Evolutionary conservation across 352 stramenopile species (phyloP).

Genomic region (Globisporangium parvum): DNA sequence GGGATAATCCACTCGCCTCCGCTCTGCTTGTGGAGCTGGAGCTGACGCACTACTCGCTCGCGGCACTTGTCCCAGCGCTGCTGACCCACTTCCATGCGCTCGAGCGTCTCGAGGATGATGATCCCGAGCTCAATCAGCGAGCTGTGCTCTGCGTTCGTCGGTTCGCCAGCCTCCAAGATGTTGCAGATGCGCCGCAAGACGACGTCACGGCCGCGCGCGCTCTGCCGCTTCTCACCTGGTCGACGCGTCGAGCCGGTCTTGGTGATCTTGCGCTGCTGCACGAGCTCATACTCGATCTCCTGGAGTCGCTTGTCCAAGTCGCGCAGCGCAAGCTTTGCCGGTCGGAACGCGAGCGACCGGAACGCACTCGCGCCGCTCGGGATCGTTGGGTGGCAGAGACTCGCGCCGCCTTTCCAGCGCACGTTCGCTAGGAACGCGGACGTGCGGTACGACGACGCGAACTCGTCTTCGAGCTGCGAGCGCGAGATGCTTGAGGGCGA

Average conservation of each 20-base stretch:
- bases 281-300: constrained; percentile 42
- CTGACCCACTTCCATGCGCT: constrained; percentile 58
- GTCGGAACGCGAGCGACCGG: constrained; percentile 52
- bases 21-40: constrained; percentile 40
- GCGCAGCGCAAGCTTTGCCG: constrained; percentile 63
- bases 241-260: constrained; percentile 32
- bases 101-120: constrained; percentile 66
- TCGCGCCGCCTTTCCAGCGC: constrained; percentile 61
- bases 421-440: constrained; percentile 61
- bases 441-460: constrained; percentile 18
- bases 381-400: constrained; percentile 47
- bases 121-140: constrained; percentile 66
- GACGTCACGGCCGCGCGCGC: constrained; percentile 58
- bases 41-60: constrained; percentile 37
- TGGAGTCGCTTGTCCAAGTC: constrained; percentile 68
- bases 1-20: constrained; percentile 64
- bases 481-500: constrained; percentile 21
- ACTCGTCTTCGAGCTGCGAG: constrained; percentile 7
- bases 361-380: constrained; percentile 44
- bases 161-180: constrained; percentile 61
- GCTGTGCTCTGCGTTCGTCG: constrained; percentile 41
- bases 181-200: constrained; percentile 61
- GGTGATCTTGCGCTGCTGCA: constrained; percentile 44
- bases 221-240: constrained; percentile 37
- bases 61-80: constrained; percentile 46